Evolutionary conservation across 2,329 filamentous ascomycete species (phyloP).

Genomic region (Harringtonia lauricola): DNA sequence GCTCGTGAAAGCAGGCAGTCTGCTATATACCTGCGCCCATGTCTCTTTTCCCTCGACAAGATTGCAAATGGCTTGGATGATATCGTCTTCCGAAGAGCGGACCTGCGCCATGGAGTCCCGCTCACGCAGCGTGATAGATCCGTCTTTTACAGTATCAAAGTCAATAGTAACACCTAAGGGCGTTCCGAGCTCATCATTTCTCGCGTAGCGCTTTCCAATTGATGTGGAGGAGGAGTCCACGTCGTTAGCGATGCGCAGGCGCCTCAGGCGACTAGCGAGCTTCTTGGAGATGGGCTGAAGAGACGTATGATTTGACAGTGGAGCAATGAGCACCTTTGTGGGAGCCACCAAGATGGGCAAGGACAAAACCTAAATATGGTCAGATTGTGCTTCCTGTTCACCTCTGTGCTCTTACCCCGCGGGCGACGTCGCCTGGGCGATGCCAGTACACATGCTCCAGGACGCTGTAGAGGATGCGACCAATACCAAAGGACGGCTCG

Average conservation of each 20-base stretch:
- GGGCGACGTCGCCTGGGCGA: constrained; percentile 60
- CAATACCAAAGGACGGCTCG: constrained; percentile 95
- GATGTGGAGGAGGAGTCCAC: constrained; percentile 84
- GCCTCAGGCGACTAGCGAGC: constrained; percentile 62
- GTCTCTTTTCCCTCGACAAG: too few species aligned
- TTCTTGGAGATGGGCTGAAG: constrained; percentile 61
- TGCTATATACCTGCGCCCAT: too few species aligned
- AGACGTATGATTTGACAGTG: constrained; percentile 70
- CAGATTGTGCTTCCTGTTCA: too few species aligned
- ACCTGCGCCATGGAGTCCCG: constrained; percentile 88
- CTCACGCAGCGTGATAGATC: constrained; percentile 77
- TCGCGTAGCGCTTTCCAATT: constrained; percentile 88
- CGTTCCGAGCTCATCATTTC: constrained; percentile 93
- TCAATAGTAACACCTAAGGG: constrained; percentile 90
- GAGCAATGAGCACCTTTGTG: constrained; percentile 87
- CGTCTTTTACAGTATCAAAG: constrained; percentile 87
- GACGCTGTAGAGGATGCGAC: constrained; percentile 82
- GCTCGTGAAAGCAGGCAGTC: too few species aligned
- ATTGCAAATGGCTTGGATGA: background rate
- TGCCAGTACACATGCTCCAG: constrained; percentile 97
- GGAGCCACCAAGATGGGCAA: constrained; percentile 51
- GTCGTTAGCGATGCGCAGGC: constrained; percentile 71
- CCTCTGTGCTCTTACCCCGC: constrained; percentile 81
- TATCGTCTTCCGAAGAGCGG: too few species aligned
- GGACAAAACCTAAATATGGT: too few species aligned